Evolutionary conservation across 352 stramenopile species (phyloP).

Genomic region (Globisporangium barbulae): DNA sequence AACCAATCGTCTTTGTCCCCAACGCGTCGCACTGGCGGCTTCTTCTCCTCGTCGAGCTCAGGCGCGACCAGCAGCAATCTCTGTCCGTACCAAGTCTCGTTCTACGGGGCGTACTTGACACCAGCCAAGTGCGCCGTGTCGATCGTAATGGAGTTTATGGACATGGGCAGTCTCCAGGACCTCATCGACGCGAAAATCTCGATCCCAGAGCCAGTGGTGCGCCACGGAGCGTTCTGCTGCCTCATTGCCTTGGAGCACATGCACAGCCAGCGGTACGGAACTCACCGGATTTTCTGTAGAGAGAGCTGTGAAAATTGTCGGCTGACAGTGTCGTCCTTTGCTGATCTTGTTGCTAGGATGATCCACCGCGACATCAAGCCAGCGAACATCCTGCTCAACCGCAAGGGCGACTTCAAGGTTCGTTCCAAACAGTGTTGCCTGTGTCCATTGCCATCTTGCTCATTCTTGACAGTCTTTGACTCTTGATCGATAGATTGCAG

Average conservation of each 20-base stretch:
- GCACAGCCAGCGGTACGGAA: constrained; percentile 56
- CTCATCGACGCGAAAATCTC: constrained; percentile 45
- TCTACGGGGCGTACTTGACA: constrained; percentile 87
- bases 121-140: constrained; percentile 68
- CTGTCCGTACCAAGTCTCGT: constrained; percentile 85
- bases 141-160: constrained; percentile 93
- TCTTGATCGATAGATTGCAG: constrained; percentile 40
- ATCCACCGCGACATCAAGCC: constrained; percentile 91
- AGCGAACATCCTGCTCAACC: constrained; percentile 87
- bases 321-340: background rate
- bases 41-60: constrained; percentile 9
- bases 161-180: constrained; percentile 86
- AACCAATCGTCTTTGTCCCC: background rate
- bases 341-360: constrained; percentile 33
- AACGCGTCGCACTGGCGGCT: background rate
- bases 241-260: constrained; percentile 83
- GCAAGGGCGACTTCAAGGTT: constrained; percentile 82
- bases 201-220: constrained; percentile 55
- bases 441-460: background rate
- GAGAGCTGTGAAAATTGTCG: background rate
- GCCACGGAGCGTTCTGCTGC: constrained; percentile 79
- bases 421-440: background rate
- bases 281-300: background rate
- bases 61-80: background rate
- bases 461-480: background rate